Base-by-base conservation (phyloP, 192 early-diverging fungal species). In the Backusella luteola region DNA sequence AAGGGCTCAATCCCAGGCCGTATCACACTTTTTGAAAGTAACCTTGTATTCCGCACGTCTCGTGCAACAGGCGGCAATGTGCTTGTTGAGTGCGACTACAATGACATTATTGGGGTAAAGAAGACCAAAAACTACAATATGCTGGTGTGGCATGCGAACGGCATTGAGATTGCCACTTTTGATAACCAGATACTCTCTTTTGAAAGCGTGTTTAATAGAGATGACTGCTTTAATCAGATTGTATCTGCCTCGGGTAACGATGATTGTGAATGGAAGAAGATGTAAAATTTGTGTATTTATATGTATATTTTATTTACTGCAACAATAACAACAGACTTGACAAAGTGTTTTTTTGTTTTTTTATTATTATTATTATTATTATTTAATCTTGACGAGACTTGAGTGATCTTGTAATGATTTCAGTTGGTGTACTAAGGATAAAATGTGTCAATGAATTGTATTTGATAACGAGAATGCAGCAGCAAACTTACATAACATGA, bases 361-460 rank as follows among this genome's bases (percentile, higher is more conserved):
- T 39, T 39, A 0, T 73, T 5, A n/a, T n/a, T n/a, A n/a, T n/a
- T n/a, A n/a, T 11, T 38, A 26, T 73, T 63, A 4, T 23, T 42
- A 41, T 74, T 34, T 34, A 72, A 84, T 85, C 88, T 80, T 86
- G 85, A 74, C 94, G 92, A 67, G 86, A 87, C 82, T 93, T 96
- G 73, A 99, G 87, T 14, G 94, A 91, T 76, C 95, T 89, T 23
- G 93, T 96, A 71, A 97, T 97, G 67, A 98, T 86, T 73, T 90
- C 85, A 1, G 94, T 92, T 17, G 90, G 90, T 17, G 97, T 99
- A 76, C 89, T 90, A 75, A n/a, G 1, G 12, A n/a, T 67, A 44
- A 77, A 75, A 29, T 4, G 19, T 34, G 44, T 23, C 9, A 34
- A 17, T 32, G 32, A 32, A 32, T 32, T 32, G 32, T 32, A 32